Evolutionary conservation across 2,329 filamentous ascomycete species (phyloP).

Genomic region (Pseudogymnoascus sp.): DNA sequence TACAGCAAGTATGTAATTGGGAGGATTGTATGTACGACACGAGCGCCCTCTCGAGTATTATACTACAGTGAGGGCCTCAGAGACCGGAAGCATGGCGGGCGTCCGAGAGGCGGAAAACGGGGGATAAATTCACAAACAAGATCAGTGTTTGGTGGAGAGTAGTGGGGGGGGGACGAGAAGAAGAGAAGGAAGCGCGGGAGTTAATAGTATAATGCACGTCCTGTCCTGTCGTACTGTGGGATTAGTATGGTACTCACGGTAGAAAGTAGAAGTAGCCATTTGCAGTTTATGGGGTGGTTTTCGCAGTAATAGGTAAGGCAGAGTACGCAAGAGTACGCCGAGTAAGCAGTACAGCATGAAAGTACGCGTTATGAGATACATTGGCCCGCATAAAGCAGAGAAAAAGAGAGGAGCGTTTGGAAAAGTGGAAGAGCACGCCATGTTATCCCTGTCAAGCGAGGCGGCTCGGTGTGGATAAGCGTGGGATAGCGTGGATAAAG

Average conservation of each 20-base stretch:
- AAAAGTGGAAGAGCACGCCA: constrained; percentile 5
- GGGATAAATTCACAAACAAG: neutral
- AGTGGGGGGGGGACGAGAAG: neutral
- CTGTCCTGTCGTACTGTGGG: neutral
- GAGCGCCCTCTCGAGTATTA: neutral
- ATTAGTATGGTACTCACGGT: too few species aligned
- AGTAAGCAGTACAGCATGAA: neutral
- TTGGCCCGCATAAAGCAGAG: neutral
- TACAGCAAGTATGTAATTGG: neutral
- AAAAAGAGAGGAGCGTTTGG: neutral
- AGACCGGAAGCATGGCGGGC: neutral
- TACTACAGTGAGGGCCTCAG: neutral
- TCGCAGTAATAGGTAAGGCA: neutral
- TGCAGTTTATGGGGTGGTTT: too few species aligned
- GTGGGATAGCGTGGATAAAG: neutral
- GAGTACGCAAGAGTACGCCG: neutral
- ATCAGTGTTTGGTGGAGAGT: constrained; percentile 1
- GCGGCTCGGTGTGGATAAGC: constrained; percentile 7
- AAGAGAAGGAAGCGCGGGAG: neutral
- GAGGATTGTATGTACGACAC: neutral
- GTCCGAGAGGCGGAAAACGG: neutral
- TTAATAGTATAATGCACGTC: neutral
- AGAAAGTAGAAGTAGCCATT: too few species aligned
- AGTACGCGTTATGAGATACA: constrained; percentile 3
- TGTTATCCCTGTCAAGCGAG: constrained; percentile 5